A percentile compares a stretch with the other conserved stretches of the same genome.
Evolutionary conservation across 176 grass and related monocot species (phyloP).

Genomic region (Oryza glumipatula): DNA sequence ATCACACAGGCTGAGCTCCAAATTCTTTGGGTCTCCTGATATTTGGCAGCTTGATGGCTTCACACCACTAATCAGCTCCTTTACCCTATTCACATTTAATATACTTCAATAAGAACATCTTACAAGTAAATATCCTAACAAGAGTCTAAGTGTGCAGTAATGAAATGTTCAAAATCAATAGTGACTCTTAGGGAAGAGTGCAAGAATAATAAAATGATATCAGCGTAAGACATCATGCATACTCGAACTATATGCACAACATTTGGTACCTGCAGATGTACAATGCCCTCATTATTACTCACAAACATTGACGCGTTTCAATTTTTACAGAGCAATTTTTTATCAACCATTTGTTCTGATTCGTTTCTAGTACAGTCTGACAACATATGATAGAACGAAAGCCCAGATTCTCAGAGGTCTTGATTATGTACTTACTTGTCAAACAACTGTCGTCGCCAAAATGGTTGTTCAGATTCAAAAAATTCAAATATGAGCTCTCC

Average conservation of each 20-base stretch:
- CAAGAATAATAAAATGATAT: not conserved
- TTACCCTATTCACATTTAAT: constrained; percentile 60
- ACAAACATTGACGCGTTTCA: not conserved
- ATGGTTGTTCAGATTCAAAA: constrained; percentile 88
- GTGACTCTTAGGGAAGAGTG: not conserved
- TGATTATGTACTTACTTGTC: constrained; percentile 67
- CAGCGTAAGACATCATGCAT: not conserved
- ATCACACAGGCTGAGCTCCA: constrained; percentile 60
- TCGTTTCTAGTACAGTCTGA: not conserved
- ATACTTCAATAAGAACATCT: constrained; percentile 38
- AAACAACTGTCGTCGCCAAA: constrained; percentile 56
- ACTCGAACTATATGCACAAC: not conserved
- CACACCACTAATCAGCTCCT: constrained; percentile 56
- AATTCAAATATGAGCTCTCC: constrained; percentile 80
- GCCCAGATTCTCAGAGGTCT: not conserved
- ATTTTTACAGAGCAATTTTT: not conserved
- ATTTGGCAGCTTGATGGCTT: constrained; percentile 49
- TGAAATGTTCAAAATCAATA: constrained; percentile 3
- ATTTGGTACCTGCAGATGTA: not conserved
- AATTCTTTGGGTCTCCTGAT: constrained; percentile 57
- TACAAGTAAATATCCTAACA: constrained; percentile 5
- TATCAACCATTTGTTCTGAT: not conserved
- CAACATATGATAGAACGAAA: constrained; percentile 5
- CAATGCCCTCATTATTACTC: not conserved
- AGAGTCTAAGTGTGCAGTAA: constrained; percentile 17